These are phyloP conservation scores for Podospora sp. DNA, from an alignment of 495 filamentous ascomycete genomes.

Conservation along the genomic window DNA sequence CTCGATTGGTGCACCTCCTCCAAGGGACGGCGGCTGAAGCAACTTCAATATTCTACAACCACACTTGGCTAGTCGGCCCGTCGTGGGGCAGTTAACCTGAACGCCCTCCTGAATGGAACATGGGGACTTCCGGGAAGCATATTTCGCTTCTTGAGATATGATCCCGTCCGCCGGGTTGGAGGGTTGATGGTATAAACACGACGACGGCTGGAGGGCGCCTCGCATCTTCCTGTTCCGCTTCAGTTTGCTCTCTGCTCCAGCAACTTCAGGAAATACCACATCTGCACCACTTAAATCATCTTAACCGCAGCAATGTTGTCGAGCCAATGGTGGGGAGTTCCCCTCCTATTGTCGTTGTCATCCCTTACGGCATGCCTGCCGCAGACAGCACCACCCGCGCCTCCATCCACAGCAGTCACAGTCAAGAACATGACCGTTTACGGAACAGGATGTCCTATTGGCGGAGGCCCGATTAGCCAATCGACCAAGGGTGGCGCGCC, in stretches of 20 bases:
- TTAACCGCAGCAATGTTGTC: background rate
- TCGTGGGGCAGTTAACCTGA: background rate
- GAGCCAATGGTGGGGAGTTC: background rate
- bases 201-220: background rate
- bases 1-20: background rate
- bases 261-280: background rate
- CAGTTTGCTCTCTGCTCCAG: background rate
- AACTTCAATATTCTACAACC: conserved; percentile 2
- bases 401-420: background rate
- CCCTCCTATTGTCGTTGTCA: background rate
- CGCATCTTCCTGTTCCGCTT: background rate
- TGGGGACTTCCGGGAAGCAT: conserved; percentile 16
- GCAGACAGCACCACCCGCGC: background rate
- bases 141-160: background rate
- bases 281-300: background rate
- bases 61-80: background rate
- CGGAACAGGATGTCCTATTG: conserved; percentile 33
- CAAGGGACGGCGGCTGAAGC: background rate
- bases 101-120: background rate
- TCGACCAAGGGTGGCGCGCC: conserved; percentile 22
- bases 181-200: conserved; percentile 1
- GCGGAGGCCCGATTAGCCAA: conserved; percentile 23
- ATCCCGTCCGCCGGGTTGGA: background rate
- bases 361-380: background rate
- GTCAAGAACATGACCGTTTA: conserved; percentile 30